A percentile compares a stretch with the other conserved stretches of the same genome.
Conservation (phyloP, 805 yeast genomes). For the Kodamaea kakaduensis region DNA sequence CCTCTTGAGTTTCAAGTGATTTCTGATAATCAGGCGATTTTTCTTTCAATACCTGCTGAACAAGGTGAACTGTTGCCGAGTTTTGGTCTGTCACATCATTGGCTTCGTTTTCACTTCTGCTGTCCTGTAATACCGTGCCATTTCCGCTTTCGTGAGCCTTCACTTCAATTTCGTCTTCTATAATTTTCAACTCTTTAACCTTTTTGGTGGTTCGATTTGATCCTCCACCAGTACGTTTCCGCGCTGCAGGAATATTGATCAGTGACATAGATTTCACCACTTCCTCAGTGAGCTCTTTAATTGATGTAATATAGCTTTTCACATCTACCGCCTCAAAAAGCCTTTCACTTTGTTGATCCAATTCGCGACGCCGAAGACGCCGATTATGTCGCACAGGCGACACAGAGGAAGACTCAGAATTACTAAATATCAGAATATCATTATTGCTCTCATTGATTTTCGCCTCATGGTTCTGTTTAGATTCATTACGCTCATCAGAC, state of each 20-base stretch:
- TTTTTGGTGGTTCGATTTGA: slow-evolving; percentile 3
- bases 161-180: neutral
- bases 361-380: slow-evolving; percentile 8
- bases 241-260: slow-evolving; percentile 4
- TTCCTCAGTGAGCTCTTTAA: slow-evolving; percentile 16
- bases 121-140: too few species aligned
- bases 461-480: too few species aligned
- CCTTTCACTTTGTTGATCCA: slow-evolving; percentile 6
- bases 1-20: too few species aligned
- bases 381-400: slow-evolving; percentile 3
- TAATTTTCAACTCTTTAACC: neutral
- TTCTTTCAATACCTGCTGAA: too few species aligned
- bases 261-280: slow-evolving; percentile 12
- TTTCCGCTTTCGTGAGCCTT: too few species aligned
- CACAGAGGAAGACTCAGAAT: neutral
- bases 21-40: too few species aligned
- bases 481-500: too few species aligned
- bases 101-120: too few species aligned
- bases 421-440: too few species aligned
- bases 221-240: slow-evolving; percentile 7
- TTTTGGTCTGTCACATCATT: too few species aligned
- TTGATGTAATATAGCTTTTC: slow-evolving; percentile 17
- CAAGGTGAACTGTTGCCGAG: too few species aligned
- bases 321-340: slow-evolving; percentile 7
- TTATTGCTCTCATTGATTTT: too few species aligned